Base-by-base conservation (phyloP, 2,329 filamentous ascomycete species). In the Sarocladiaceae sp. region DNA sequence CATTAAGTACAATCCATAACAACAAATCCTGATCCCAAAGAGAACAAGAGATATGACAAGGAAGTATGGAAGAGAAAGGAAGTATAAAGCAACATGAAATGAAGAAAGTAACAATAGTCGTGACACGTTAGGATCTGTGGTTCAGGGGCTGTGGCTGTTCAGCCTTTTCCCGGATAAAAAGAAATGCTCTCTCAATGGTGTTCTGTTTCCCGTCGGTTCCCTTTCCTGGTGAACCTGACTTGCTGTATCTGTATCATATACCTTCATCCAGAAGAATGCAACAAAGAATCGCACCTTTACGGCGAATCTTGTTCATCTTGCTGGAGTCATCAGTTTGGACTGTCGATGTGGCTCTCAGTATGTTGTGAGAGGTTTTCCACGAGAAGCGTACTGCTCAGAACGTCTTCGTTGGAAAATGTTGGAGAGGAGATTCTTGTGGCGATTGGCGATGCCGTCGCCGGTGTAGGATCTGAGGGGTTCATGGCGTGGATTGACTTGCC, bases 401-500 rank as follows among this genome's bases (percentile, higher is more conserved):
- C 68, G 62, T 35, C 71, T 69, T 52, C 73, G 71, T 33, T 71
- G 64, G 53, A 74, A 70, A 50, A 76, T 59, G 48, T 68, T 66
- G 49, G 67, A 65, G 57, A 74, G 64, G 58, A 74, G 64, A 15
- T 63, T 59, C 26, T 63, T 29, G 18, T 23, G 35, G 18, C 28
- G 46, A 26, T 35, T 7, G 15, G 22, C 11, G 31, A 35, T 42
- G 39, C 26, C 33, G 20, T 18, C 52, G 35, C 29, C 35, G 17
- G 47, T 62, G 57, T 50, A 69, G 66, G 7, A 59, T 56, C 29
- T 29, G 23, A 23, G 31, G 31, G 40, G 31, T 23, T 78, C 28
- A n/a, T 33, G 25, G 28, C 25, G 26, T 6, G 47, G 31, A 63
- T 73, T 74, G 35, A 68, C 67, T 58, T 75, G 83, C 82, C 90